Base-by-base conservation (phyloP, 495 filamentous ascomycete species). In the Hypoxylon fragiforme region DNA sequence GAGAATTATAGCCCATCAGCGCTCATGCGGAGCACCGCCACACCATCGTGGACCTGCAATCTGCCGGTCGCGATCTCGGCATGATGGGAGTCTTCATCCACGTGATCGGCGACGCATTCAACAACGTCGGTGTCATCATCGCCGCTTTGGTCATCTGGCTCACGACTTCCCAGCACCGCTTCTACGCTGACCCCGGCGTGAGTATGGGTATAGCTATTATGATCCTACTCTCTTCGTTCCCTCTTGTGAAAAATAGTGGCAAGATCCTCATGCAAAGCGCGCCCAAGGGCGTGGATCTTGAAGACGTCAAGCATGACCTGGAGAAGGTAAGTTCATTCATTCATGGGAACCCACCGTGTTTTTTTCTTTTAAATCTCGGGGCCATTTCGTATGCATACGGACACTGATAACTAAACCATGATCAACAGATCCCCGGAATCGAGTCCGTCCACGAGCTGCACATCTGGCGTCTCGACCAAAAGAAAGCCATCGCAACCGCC, bases 1-100 rank as follows among this genome's bases (percentile, higher is more conserved):
- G n/a, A n/a, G n/a, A n/a, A n/a, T n/a, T 68, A 0, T 64, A 77
- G 54, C 68, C 68, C n/a, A 74, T 81, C 44, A 76, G 81, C 21
- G 77, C 77, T 9, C 88, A 91, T 66, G 78, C 79, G 0, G 85
- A 92, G n/a, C 78, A 81, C 48, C 70, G 67, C 3, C 72, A 78
- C 30, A 62, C 48, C 20, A 58, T 47, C 12, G 44, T 59, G 13
- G 60, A 63, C 14, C 51, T 62, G n/a, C 60, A 62, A 35, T 40
- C 60, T 3, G 62, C 67, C 0, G 66, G 69, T 1, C 67, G 67
- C n/a, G 77, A 97, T 63, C 85, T 96, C 18, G 95, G 95, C 63
- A 96, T 97, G 90, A 81, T 90, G 16, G 92, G 91, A 37, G 91
- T 96, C 26, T 83, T 96, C 66, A 77, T 96, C 0, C 92, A 97